Conservation (phyloP, 163 green algal species). For the Scenedesmus sp. region DNA sequence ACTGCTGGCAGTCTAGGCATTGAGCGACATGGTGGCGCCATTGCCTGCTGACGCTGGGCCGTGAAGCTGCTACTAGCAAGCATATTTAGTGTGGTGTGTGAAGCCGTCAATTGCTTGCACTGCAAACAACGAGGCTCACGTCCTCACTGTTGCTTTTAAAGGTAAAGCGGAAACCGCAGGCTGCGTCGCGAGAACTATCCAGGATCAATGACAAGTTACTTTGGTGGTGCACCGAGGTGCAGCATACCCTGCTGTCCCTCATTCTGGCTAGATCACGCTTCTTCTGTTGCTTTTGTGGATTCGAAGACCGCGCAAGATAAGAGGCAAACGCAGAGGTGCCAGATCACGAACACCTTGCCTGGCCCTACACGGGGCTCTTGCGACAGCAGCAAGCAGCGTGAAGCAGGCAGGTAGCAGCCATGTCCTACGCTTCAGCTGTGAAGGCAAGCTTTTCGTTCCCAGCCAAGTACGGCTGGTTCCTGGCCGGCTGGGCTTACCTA, state of each 20-base stretch:
- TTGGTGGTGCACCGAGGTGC: not conserved
- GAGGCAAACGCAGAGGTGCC: not conserved
- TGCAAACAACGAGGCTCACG: conserved; percentile 9
- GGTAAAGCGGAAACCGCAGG: not conserved
- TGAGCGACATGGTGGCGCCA: conserved; percentile 15
- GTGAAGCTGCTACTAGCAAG: conserved; percentile 19
- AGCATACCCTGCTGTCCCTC: not conserved
- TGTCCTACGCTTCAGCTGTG: conserved; percentile 48
- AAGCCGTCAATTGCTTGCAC: conserved; percentile 18
- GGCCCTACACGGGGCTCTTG: not conserved
- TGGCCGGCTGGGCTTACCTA: conserved; percentile 53
- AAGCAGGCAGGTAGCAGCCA: not conserved
- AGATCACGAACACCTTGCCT: conserved; percentile 4
- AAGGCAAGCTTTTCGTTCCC: conserved; percentile 31
- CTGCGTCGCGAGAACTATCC: not conserved
- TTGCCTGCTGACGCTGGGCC: not conserved
- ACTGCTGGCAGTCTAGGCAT: conserved; percentile 10
- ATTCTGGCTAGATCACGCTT: not conserved
- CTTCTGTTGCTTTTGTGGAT: not conserved
- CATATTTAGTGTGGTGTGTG: conserved; percentile 8
- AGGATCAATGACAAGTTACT: conserved; percentile 15
- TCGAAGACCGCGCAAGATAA: not conserved
- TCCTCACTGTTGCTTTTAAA: not conserved
- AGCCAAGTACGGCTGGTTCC: conserved; percentile 56
- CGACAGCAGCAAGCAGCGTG: not conserved